phyloP scores from a whole-genome alignment of 2,329 filamentous ascomycete genomes.

The Claviceps sp. region DNA sequence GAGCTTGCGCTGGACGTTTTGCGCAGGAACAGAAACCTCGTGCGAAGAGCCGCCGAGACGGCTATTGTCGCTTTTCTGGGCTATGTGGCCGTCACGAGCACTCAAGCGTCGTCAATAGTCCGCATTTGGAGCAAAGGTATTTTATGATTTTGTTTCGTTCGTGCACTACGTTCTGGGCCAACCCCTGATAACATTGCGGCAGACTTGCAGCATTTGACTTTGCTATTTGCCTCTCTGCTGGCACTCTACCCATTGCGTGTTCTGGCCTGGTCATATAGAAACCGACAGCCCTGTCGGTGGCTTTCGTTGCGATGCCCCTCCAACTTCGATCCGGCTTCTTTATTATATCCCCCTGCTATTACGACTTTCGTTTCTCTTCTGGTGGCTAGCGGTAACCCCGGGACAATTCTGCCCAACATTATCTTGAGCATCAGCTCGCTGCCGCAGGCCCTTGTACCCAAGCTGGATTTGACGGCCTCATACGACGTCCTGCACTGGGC shows the following conservation, averaged over 20 bases:
- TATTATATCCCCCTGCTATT: slow-evolving; percentile 72
- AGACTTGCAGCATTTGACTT: slow-evolving; percentile 31
- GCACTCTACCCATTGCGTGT: slow-evolving; percentile 47
- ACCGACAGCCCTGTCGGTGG: slow-evolving; percentile 22
- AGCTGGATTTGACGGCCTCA: slow-evolving; percentile 39
- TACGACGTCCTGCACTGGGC: slow-evolving; percentile 67
- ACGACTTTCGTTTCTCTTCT: slow-evolving; percentile 67
- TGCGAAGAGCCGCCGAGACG: slow-evolving; percentile 39
- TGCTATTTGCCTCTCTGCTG: slow-evolving; percentile 27
- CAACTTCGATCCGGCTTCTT: slow-evolving; percentile 78
- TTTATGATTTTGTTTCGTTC: neutral
- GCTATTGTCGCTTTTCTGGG: slow-evolving; percentile 36
- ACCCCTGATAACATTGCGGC: neutral
- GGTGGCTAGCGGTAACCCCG: slow-evolving; percentile 47
- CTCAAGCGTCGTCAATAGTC: slow-evolving; percentile 31
- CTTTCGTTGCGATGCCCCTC: slow-evolving; percentile 46
- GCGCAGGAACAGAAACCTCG: slow-evolving; percentile 35
- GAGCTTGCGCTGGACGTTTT: slow-evolving; percentile 13
- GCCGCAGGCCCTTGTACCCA: slow-evolving; percentile 59
- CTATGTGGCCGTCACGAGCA: slow-evolving; percentile 33
- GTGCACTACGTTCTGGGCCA: neutral
- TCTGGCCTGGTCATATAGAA: slow-evolving; percentile 32
- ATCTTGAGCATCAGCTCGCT: slow-evolving; percentile 69
- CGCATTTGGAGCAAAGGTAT: slow-evolving; percentile 35
- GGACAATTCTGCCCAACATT: slow-evolving; percentile 61